Percentiles rank a stretch among this genome's conserved stretches.
phyloP scores from a whole-genome alignment of 371 early-diverging fungal species.

The Zychaea mexicana region DNA sequence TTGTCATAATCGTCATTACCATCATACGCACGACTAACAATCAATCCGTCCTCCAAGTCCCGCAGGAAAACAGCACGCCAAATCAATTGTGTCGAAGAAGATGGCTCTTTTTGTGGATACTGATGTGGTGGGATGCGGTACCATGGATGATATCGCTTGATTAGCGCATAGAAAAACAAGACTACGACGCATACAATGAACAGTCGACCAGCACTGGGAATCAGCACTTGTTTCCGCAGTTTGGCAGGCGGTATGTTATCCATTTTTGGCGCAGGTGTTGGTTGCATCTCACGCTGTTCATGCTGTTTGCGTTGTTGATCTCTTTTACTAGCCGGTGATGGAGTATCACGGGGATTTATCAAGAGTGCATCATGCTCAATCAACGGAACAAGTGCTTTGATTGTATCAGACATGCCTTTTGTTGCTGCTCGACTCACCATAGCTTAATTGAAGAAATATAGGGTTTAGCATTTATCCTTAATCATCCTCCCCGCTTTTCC shows the following conservation, averaged over 20 bases:
- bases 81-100: neutral
- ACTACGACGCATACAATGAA: neutral
- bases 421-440: slow-evolving; percentile 42
- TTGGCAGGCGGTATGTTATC: neutral
- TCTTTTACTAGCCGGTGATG: no score
- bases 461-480: no score
- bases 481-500: no score
- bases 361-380: slow-evolving; percentile 8
- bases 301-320: neutral
- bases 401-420: slow-evolving; percentile 42
- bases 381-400: slow-evolving; percentile 13
- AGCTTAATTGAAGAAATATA: no score
- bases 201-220: neutral
- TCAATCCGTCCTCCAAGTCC: slow-evolving; percentile 43
- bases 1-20: slow-evolving; percentile 3
- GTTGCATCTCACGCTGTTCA: neutral
- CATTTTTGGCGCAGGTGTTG: neutral
- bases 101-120: neutral
- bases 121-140: neutral
- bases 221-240: neutral
- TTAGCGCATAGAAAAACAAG: neutral
- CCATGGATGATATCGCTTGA: neutral
- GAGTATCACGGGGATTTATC: neutral
- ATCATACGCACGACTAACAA: no score
- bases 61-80: slow-evolving; percentile 53